These are phyloP conservation scores for Dendrostoma leiphaemia DNA, from an alignment of 2,329 filamentous ascomycete species.

Conservation along the genomic window DNA sequence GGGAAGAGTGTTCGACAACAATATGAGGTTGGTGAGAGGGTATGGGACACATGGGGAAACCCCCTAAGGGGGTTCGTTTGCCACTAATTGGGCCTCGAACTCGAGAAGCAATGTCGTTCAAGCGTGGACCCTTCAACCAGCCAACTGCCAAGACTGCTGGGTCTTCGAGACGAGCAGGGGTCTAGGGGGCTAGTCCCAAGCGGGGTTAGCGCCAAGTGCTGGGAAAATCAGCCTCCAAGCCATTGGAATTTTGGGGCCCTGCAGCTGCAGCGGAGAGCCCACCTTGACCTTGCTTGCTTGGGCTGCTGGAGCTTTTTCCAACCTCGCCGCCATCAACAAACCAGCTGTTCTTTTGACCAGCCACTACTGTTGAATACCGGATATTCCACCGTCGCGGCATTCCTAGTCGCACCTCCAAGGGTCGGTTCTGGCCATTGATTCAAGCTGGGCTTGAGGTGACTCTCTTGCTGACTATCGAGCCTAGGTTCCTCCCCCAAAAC, in stretches of 20 bases:
- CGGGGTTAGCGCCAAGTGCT: constrained; percentile 25
- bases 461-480: constrained; percentile 58
- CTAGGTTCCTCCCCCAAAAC: constrained; percentile 48
- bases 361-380: neutral
- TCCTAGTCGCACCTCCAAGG: constrained; percentile 4
- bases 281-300: too few species aligned
- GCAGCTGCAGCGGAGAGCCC: too few species aligned
- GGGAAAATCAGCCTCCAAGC: constrained; percentile 43
- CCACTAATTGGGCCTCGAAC: neutral
- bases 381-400: neutral
- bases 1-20: too few species aligned
- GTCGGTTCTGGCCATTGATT: neutral
- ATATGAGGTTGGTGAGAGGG: neutral
- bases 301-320: neutral
- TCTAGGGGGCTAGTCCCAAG: constrained; percentile 24
- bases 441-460: constrained; percentile 83
- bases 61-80: neutral
- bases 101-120: neutral
- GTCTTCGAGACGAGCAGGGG: neutral
- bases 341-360: neutral
- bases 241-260: constrained; percentile 27
- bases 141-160: too few species aligned
- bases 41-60: neutral
- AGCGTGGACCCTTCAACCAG: neutral
- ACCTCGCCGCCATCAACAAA: neutral